Percentiles rank a stretch among this genome's conserved stretches.
phyloP scores from a whole-genome alignment of 139 green algal genomes.

The Desmodesmus armatus region DNA sequence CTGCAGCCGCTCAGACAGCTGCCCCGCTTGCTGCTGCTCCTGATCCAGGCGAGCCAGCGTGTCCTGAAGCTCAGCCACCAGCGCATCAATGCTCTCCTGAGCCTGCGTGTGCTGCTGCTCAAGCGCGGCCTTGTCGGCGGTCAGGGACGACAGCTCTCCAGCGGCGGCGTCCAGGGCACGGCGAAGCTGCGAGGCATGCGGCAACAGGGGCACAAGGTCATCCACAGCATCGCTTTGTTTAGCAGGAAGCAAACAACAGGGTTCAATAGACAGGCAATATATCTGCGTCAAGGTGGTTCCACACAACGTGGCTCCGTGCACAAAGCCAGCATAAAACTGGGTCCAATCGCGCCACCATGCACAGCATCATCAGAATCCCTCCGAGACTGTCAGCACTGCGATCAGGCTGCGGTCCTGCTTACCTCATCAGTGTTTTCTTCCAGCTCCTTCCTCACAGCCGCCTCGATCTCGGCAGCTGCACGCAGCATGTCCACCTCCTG shows the following conservation, averaged over 20 bases:
- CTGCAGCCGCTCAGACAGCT: slow-evolving; percentile 1
- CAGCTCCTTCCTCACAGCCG: slow-evolving; percentile 3
- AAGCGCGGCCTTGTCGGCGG: slow-evolving; percentile 4
- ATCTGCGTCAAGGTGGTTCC: too few relatives aligned
- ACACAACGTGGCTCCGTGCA: too few relatives aligned
- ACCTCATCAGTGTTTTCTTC: not conserved
- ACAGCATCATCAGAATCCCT: too few relatives aligned
- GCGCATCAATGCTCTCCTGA: slow-evolving; percentile 21
- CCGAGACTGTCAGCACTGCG: too few relatives aligned
- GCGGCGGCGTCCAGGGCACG: not conserved
- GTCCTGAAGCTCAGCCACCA: slow-evolving; percentile 28
- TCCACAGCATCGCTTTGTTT: too few relatives aligned
- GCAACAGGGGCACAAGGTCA: not conserved
- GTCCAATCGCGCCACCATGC: too few relatives aligned
- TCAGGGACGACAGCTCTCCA: not conserved
- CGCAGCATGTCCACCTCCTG: slow-evolving; percentile 28
- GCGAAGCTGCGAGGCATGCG: not conserved
- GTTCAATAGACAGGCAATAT: too few relatives aligned
- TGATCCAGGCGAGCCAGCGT: not conserved
- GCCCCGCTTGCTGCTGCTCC: not conserved
- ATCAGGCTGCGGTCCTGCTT: not conserved
- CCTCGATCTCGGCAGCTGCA: slow-evolving; percentile 14
- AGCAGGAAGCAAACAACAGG: too few relatives aligned
- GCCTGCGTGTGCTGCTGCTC: not conserved
- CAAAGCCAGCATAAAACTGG: too few relatives aligned